Conservation (phyloP, 345 rosid species). For the Bruguiera sexangula region DNA sequence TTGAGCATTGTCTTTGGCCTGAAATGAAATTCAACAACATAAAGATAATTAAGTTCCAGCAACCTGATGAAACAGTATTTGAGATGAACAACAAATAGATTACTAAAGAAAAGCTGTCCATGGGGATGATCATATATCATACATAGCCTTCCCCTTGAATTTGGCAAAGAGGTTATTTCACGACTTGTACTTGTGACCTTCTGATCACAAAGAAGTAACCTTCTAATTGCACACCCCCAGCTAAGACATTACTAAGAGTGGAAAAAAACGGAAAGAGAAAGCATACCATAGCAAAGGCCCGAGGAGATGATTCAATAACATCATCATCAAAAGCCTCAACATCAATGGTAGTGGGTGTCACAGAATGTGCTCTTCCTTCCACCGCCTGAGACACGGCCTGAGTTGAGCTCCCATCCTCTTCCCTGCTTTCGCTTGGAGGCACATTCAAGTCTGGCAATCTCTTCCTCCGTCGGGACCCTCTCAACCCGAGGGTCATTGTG, state of each 20-base stretch:
- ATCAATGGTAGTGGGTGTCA: slow-evolving; percentile 45
- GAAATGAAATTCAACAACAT: slow-evolving; percentile 16
- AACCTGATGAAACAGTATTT: too few species aligned
- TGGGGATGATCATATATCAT: too few species aligned
- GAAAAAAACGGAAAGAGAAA: slow-evolving; percentile 1
- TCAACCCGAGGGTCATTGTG: slow-evolving; percentile 31
- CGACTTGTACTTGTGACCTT: background rate
- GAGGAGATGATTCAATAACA: slow-evolving; percentile 66
- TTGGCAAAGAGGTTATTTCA: too few species aligned
- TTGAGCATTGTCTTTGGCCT: slow-evolving; percentile 77
- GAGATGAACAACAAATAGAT: too few species aligned
- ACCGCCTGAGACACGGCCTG: slow-evolving; percentile 20
- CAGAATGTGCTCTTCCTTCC: slow-evolving; percentile 22
- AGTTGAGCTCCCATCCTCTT: slow-evolving; percentile 53
- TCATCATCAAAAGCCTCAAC: slow-evolving; percentile 83
- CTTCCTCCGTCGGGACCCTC: slow-evolving; percentile 57
- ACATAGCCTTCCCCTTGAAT: too few species aligned
- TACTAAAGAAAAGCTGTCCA: too few species aligned
- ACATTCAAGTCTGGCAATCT: slow-evolving; percentile 42
- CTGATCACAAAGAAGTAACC: background rate
- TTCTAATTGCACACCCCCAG: too few species aligned
- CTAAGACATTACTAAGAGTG: background rate
- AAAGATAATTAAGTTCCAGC: background rate
- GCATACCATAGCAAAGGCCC: slow-evolving; percentile 68
- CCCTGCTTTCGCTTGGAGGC: slow-evolving; percentile 51